These are phyloP conservation scores for Pythium myriotylum DNA, from an alignment of 352 stramenopile species.

Conservation along the genomic window DNA sequence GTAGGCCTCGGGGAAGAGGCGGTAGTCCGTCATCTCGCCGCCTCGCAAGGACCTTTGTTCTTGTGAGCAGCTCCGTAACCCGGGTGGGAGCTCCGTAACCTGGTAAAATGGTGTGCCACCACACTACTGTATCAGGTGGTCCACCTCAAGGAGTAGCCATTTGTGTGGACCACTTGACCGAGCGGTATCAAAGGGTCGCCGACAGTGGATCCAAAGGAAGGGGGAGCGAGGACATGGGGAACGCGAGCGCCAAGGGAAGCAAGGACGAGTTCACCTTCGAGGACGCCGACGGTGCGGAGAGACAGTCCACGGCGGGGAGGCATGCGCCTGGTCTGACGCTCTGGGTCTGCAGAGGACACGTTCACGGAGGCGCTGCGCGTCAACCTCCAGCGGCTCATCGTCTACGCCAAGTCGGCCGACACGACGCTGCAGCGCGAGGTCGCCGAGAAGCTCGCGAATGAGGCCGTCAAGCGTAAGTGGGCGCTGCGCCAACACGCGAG, in stretches of 20 bases:
- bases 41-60: not conserved
- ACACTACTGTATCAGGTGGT: too few species aligned
- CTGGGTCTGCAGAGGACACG: conserved; percentile 62
- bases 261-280: conserved; percentile 87
- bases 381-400: conserved; percentile 92
- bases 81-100: too few species aligned
- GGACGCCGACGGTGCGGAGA: conserved; percentile 52
- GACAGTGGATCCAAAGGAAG: not conserved
- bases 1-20: conserved; percentile 57
- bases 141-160: conserved; percentile 23
- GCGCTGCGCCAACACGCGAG: not conserved
- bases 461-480: conserved; percentile 89
- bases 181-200: conserved; percentile 20
- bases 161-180: conserved; percentile 19
- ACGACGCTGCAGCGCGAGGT: conserved; percentile 90
- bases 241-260: conserved; percentile 61
- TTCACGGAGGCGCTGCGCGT: conserved; percentile 89
- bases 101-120: too few species aligned
- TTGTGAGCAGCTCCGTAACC: too few species aligned
- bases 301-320: not conserved
- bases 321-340: not conserved
- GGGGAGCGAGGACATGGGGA: conserved; percentile 32
- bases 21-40: conserved; percentile 64
- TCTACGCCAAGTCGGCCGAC: conserved; percentile 92
- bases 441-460: conserved; percentile 94